These are phyloP conservation scores for Oxytropis ochrocephala DNA, from an alignment of 306 rosid species.

Conservation along the genomic window DNA sequence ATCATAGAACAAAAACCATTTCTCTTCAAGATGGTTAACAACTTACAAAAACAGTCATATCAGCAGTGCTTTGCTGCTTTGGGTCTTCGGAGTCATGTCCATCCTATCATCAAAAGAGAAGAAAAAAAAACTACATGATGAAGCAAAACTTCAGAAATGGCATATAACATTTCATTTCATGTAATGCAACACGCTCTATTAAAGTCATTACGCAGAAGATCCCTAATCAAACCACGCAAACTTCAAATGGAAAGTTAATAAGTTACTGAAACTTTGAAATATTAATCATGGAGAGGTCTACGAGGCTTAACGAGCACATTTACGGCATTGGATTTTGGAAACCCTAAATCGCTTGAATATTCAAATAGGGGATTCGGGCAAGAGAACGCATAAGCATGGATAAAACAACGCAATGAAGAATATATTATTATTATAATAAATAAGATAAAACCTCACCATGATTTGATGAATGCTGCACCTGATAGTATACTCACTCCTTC, in stretches of 20 bases:
- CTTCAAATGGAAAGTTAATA: background rate
- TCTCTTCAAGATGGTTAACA: background rate
- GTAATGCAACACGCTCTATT: background rate
- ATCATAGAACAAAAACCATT: background rate
- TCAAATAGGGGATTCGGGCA: background rate
- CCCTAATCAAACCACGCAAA: background rate
- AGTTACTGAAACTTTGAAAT: background rate
- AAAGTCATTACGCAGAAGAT: background rate
- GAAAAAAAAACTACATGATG: background rate
- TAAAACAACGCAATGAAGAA: background rate
- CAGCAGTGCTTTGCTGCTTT: slow-evolving; percentile 88
- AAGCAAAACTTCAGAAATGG: background rate
- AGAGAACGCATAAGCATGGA: background rate
- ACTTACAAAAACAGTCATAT: slow-evolving; percentile 97
- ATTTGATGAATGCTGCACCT: background rate
- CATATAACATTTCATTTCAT: background rate
- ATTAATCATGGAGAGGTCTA: background rate
- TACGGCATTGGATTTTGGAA: background rate
- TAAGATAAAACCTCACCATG: slow-evolving; percentile 21
- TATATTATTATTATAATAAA: background rate
- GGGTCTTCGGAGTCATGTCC: slow-evolving; percentile 73
- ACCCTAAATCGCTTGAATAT: slow-evolving; percentile 36
- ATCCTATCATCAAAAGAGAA: slow-evolving; percentile 42
- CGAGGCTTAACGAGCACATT: background rate
- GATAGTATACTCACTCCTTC: slow-evolving; percentile 3